Conservation (phyloP, 2,329 filamentous ascomycete genomes). For the Cercospora sp. region DNA sequence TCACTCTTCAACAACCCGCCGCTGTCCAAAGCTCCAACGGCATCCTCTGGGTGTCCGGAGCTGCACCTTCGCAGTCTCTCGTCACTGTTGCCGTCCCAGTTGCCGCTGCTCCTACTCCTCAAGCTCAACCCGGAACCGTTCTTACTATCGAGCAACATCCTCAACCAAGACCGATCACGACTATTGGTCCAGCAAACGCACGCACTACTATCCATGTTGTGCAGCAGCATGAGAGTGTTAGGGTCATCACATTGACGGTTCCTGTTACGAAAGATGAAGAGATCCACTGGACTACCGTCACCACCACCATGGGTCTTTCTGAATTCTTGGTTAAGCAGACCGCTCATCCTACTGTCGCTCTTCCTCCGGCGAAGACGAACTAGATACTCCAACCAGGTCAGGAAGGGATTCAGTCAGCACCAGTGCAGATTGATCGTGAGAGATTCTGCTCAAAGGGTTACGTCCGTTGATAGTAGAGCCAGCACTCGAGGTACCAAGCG, state of each 20-base stretch:
- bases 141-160: not conserved
- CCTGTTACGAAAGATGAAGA: not conserved
- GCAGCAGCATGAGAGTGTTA: not conserved
- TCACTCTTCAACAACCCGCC: not conserved
- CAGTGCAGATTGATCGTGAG: not conserved
- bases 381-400: not conserved
- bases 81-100: not conserved
- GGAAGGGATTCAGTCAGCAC: not conserved
- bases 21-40: not conserved
- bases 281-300: not conserved
- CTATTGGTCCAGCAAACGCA: not conserved
- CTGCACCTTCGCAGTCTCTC: not conserved
- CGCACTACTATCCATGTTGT: not conserved
- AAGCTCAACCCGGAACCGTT: not conserved
- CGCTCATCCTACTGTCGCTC: not conserved
- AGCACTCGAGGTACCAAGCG: too few relatives aligned
- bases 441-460: too few relatives aligned
- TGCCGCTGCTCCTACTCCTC: not conserved
- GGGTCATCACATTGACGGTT: not conserved
- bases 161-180: not conserved
- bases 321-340: constrained; percentile 3
- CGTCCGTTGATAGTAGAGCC: too few relatives aligned
- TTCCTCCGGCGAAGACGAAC: not conserved
- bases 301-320: constrained; percentile 1
- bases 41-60: not conserved